A percentile compares a stretch with the other conserved stretches of the same genome.
These are phyloP conservation scores for Verticillium klebahnii DNA, from an alignment of 2,329 filamentous ascomycete genomes.

Conservation along the genomic window DNA sequence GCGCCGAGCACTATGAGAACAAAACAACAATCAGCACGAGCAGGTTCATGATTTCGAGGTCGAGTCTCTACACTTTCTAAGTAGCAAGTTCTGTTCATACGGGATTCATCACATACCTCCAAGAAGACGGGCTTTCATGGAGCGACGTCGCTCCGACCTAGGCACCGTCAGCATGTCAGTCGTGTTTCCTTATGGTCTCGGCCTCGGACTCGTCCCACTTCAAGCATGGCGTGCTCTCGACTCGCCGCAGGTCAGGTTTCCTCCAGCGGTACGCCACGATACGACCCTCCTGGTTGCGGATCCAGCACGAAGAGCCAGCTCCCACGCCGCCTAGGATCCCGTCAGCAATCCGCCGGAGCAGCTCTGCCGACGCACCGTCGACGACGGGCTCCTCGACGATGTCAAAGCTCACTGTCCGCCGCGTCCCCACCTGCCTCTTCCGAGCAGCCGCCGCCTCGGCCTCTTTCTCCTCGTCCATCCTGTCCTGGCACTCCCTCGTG, in stretches of 20 bases:
- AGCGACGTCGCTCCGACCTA: neutral
- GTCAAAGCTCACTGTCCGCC: neutral
- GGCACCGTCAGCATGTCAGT: neutral
- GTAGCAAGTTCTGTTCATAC: no score
- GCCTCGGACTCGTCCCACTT: neutral
- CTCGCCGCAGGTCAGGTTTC: neutral
- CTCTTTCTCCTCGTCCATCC: constrained; percentile 1
- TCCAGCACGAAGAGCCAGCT: neutral
- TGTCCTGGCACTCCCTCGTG: constrained; percentile 7
- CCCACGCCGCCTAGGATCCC: neutral
- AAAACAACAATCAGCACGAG: constrained; percentile 10
- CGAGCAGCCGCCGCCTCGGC: neutral
- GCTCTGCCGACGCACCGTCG: neutral
- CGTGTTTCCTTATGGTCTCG: neutral
- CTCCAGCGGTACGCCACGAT: neutral
- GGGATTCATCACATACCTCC: neutral
- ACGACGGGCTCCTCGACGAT: neutral
- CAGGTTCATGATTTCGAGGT: neutral
- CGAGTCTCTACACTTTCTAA: neutral
- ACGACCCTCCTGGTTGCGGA: neutral
- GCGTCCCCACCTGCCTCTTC: neutral
- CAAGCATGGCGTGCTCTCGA: neutral
- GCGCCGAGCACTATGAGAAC: constrained; percentile 2
- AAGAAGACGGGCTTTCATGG: neutral
- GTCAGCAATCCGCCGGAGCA: neutral